Base-by-base conservation (phyloP, 2,329 filamentous ascomycete species). In the Fulvia fulva region DNA sequence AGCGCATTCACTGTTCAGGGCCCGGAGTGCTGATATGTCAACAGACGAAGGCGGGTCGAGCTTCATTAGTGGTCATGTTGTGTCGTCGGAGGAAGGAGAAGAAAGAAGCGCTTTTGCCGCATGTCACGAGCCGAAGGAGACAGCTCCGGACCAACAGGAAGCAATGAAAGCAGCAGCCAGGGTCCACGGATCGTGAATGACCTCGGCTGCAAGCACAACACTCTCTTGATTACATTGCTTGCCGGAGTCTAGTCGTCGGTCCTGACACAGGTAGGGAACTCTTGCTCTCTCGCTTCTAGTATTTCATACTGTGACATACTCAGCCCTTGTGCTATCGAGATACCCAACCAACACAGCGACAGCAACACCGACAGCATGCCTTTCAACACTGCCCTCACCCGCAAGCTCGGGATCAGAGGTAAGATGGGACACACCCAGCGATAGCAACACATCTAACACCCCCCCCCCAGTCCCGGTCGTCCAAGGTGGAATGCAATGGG, bases 401-500 rank as follows among this genome's bases (percentile, higher is more conserved):
- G 83, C 65, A 80, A 80, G 64, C 77, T 87, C 64, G 84, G 84
- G 63, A 84, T 84, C 67, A 75, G 73, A 64, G 74, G 77, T 75
- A 64, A 37, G 47, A 47, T 9, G 11, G 14, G 11, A 7, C 22
- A 25, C 5, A 37, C 19, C n/a, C n/a, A 19, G 16, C 12, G n/a
- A 37, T n/a, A n/a, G n/a, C 14, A 21, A 51, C 23, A 26, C 50
- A 14, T 57, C 59, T 59, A 51, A 56, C 49, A 49, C 12, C 53
- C 49, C 47, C 12, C 53, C 49, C 47, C 55, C 67, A 89, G 87
- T 93, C 64, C 90, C 90, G 68, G 80, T 94, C 61, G 87, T 94
- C 59, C 90, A 94, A 75, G 90, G 90, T 72, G 90, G 90, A 70
- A 93, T 94, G 89, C 87, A 90, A 83, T 88, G 89, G 82, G 85